Conservation (phyloP, 1,284 basidiomycete genomes). For the Heterobasidion irregulare region DNA sequence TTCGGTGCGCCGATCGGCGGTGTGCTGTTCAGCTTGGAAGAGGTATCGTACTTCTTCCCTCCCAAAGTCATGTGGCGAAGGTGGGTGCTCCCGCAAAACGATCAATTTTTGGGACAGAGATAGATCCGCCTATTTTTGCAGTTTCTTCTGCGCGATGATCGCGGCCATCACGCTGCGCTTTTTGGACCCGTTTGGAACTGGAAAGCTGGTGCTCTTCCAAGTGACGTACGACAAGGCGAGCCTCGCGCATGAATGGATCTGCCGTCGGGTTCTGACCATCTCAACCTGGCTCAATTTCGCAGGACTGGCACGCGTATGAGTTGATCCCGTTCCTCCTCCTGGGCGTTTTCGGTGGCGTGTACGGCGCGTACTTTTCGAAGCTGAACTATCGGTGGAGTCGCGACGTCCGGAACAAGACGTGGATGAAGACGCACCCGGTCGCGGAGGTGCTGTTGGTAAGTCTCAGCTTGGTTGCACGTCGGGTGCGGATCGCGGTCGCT, state of each 20-base stretch:
- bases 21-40: conserved; percentile 87
- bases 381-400: conserved; percentile 87
- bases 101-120: too few relatives aligned
- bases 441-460: conserved; percentile 79
- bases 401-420: conserved; percentile 73
- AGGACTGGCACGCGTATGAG: conserved; percentile 89
- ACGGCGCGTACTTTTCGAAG: conserved; percentile 91
- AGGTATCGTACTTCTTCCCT: conserved; percentile 94
- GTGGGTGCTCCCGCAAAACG: conserved; percentile 27
- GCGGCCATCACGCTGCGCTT: conserved; percentile 84
- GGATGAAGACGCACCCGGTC: conserved; percentile 76
- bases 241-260: not conserved
- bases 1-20: conserved; percentile 93
- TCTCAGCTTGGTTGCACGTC: conserved; percentile 2
- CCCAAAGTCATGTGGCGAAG: conserved; percentile 94
- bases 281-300: conserved; percentile 2
- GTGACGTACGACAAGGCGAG: conserved; percentile 80
- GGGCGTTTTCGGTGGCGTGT: conserved; percentile 86
- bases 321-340: conserved; percentile 78
- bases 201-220: conserved; percentile 80
- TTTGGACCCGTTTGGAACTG: conserved; percentile 88
- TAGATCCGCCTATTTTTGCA: conserved; percentile 17
- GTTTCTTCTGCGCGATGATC: conserved; percentile 94
- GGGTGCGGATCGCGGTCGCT: too few relatives aligned
- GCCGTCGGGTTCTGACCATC: too few relatives aligned